Evolutionary conservation across 208 protist genomes (phyloP), one percentile per base, ranked within the genome.

Genomic region (Naegleria lovaniensis): DNA sequence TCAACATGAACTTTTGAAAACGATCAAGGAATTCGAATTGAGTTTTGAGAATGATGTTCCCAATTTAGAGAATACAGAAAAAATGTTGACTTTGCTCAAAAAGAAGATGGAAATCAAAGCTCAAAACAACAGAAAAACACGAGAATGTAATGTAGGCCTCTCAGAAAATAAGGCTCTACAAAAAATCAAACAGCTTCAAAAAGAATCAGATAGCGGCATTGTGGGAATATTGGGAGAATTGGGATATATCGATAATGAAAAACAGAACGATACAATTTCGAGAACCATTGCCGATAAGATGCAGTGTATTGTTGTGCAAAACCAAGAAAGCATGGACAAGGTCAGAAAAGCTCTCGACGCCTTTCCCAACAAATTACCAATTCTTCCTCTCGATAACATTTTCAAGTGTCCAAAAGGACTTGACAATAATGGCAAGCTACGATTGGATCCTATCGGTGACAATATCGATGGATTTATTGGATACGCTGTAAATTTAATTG

Each of bases 381-480:
- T 88, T 19, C 13, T 88, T 7, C 84, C 84, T 33, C n/a, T 88
- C 0, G 41, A 88, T 88, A 58, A 88, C 22, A 58, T 88, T 25
- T 15, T 16, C 2, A 52, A 33, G 15, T 29, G 22, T 40, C 6
- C 33, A 0, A 52, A 41, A 51, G 39, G 22, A 5, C 11, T 51
- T 0, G 33, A 87, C 29, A 52, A 87, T 52, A 5, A 51, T 13
- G 19, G 15, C 3, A 51, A 16, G 5, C 29, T 51, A 39, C 1
- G 19, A 40, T 25, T 40, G 40, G 83, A 87, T 87, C 41, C 84
- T 19, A 55, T 39, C 38, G 83, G n/a, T 87, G 38, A 22, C 13
- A n/a, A 88, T 9, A 39, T 16, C 3, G 33, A 87, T 25, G 84
- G 84, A 55, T 52, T 58, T 36, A 0, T 88, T 48, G 84, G 84